phyloP scores from a whole-genome alignment of 352 stramenopile species.

The Saprolegnia diclina region DNA sequence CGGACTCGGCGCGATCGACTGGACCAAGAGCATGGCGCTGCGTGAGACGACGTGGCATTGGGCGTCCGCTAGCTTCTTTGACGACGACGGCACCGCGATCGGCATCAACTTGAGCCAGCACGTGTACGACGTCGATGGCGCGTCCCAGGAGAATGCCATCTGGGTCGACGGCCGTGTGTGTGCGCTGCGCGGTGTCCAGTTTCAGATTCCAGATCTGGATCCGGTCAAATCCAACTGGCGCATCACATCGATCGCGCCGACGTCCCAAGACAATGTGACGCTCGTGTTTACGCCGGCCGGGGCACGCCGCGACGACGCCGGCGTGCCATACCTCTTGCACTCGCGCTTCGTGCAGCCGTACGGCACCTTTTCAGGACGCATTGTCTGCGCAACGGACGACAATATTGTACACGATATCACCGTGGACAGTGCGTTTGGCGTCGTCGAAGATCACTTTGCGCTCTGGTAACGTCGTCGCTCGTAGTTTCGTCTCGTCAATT shows the following conservation, averaged over 20 bases:
- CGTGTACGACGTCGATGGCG: conserved; percentile 46
- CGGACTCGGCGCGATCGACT: conserved; percentile 38
- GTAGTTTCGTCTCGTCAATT: too few relatives aligned
- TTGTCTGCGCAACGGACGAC: conserved; percentile 23
- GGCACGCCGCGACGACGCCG: conserved; percentile 34
- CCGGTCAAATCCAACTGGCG: conserved; percentile 28
- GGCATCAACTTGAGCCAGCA: conserved; percentile 45
- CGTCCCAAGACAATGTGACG: conserved; percentile 28
- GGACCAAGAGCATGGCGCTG: conserved; percentile 39
- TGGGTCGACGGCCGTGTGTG: conserved; percentile 42
- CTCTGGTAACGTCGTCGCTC: conserved; percentile 33
- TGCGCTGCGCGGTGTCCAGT: conserved; percentile 36
- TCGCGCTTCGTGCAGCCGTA: conserved; percentile 46
- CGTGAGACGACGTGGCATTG: conserved; percentile 42
- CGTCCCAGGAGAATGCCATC: conserved; percentile 47
- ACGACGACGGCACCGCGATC: conserved; percentile 29
- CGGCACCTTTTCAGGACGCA: conserved; percentile 30
- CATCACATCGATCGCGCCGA: conserved; percentile 21
- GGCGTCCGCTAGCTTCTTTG: conserved; percentile 37
- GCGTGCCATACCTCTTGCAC: conserved; percentile 31
- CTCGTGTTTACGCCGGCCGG: conserved; percentile 36
- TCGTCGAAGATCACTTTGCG: conserved; percentile 42
- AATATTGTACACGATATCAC: conserved; percentile 25
- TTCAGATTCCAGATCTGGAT: conserved; percentile 28
- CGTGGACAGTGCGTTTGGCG: conserved; percentile 37